Conservation (phyloP, 345 rosid species). For the Citrus unshiu region DNA sequence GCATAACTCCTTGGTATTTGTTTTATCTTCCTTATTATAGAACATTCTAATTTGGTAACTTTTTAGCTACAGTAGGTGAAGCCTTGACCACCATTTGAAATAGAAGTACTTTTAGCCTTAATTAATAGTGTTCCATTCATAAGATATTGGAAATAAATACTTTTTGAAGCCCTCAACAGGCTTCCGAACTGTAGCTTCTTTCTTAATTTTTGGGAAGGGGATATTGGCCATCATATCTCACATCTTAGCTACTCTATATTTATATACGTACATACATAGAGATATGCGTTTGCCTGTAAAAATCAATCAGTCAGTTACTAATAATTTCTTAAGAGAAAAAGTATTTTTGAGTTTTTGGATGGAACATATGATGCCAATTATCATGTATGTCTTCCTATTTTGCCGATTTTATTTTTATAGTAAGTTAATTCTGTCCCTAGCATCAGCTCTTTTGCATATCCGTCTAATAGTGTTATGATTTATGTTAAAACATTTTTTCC, state of each 20-base stretch:
- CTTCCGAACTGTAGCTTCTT: neutral
- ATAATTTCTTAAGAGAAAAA: neutral
- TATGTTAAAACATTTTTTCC: neutral
- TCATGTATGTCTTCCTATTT: neutral
- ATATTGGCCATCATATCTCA: neutral
- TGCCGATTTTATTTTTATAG: neutral
- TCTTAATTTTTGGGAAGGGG: neutral
- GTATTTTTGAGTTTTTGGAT: neutral
- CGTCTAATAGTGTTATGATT: neutral
- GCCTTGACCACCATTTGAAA: neutral
- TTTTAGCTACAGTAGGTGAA: neutral
- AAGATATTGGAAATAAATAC: neutral
- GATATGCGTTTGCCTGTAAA: neutral
- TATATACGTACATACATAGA: neutral
- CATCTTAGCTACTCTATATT: neutral
- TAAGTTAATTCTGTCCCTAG: neutral
- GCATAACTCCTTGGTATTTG: slow-evolving; percentile 58
- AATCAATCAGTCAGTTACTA: neutral
- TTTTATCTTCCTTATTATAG: too few relatives aligned
- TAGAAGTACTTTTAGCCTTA: neutral
- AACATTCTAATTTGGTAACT: neutral
- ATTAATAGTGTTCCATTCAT: neutral
- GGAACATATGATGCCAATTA: neutral
- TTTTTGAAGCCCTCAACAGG: neutral
- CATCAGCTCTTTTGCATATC: neutral